A percentile compares a stretch with the other conserved stretches of the same genome.
Evolutionary conservation across 192 early-diverging fungal species (phyloP).

Genomic region (Mortierella alpina): DNA sequence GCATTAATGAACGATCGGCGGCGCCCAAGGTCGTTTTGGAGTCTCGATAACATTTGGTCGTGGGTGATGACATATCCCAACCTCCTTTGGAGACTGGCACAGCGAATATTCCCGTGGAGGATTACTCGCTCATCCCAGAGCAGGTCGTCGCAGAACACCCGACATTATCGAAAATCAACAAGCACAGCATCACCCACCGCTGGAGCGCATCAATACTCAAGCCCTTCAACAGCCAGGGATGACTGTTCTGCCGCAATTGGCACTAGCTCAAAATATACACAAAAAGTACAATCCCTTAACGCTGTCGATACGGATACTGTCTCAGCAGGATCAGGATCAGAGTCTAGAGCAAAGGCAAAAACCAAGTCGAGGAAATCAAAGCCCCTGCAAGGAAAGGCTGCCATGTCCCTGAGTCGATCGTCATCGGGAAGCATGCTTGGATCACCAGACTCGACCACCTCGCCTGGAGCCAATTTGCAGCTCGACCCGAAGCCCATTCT

Average conservation of each 20-base stretch:
- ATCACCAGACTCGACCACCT: neutral
- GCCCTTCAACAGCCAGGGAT: slow-evolving; percentile 10
- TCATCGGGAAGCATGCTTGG: neutral
- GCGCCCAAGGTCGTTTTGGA: slow-evolving; percentile 30
- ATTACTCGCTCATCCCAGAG: slow-evolving; percentile 22
- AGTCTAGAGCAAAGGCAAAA: slow-evolving; percentile 30
- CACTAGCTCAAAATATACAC: slow-evolving; percentile 2
- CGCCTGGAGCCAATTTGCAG: neutral
- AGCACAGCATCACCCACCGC: neutral
- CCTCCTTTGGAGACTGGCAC: slow-evolving; percentile 5
- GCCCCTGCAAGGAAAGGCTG: no score
- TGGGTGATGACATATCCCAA: slow-evolving; percentile 24
- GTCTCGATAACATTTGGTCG: slow-evolving; percentile 15
- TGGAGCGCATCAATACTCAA: slow-evolving; percentile 1
- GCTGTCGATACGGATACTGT: slow-evolving; percentile 36
- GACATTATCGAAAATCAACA: slow-evolving; percentile 10
- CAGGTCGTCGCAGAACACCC: slow-evolving; percentile 9
- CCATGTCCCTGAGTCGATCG: neutral
- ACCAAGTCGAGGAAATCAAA: slow-evolving; percentile 27
- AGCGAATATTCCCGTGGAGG: slow-evolving; percentile 32
- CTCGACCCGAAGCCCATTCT: neutral
- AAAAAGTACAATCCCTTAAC: slow-evolving; percentile 7
- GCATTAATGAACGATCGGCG: slow-evolving; percentile 28
- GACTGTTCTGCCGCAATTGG: neutral
- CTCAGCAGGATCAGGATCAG: slow-evolving; percentile 51